Evolutionary conservation across 495 filamentous ascomycete species (phyloP).

Genomic region (Podospora anserina): DNA sequence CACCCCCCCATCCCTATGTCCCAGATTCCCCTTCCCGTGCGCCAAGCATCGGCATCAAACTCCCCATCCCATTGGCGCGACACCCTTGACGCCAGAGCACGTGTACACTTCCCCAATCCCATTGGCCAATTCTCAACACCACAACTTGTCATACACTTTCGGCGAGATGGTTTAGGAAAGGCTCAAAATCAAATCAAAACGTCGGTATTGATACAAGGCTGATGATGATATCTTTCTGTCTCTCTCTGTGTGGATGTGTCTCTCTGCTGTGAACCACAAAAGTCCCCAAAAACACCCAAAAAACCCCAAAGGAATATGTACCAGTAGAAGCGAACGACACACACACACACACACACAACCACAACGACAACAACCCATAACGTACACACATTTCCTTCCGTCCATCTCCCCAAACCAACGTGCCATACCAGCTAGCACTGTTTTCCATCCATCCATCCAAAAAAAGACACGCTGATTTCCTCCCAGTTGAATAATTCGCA

Average conservation of each 20-base stretch:
- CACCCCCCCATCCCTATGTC: not conserved
- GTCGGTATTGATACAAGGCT: not conserved
- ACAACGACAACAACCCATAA: not conserved
- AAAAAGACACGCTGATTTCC: not conserved
- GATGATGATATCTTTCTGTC: not conserved
- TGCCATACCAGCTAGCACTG: not conserved
- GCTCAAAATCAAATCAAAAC: not conserved
- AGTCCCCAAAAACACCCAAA: too few species aligned
- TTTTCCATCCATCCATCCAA: not conserved
- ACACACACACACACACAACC: not conserved
- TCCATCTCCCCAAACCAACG: not conserved
- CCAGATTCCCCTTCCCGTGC: not conserved
- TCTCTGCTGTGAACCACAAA: not conserved
- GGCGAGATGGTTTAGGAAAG: constrained; percentile 1
- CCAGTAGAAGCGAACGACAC: not conserved
- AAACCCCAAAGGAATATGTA: not conserved
- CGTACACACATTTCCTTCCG: too few species aligned
- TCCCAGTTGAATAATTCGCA: not conserved
- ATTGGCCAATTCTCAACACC: not conserved
- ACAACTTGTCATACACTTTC: not conserved
- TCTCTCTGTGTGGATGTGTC: too few species aligned
- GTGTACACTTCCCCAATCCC: not conserved
- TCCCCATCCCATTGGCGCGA: not conserved
- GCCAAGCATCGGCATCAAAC: not conserved
- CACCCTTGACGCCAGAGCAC: constrained; percentile 2